These are phyloP conservation scores for Simplicillium sp. DNA, from an alignment of 2,329 filamentous ascomycete species.

Conservation along the genomic window DNA sequence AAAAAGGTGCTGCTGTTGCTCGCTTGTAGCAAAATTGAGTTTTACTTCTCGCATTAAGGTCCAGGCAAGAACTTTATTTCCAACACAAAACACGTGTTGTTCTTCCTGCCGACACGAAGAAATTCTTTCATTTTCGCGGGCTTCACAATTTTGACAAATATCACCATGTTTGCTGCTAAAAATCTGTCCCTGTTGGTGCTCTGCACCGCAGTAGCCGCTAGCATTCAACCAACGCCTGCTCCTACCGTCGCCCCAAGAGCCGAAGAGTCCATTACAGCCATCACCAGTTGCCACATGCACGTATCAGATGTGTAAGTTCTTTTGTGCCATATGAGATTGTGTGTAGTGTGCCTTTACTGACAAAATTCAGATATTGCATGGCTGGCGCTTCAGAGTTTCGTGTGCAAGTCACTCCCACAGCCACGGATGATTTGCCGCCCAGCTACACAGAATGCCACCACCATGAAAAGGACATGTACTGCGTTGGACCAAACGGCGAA, in stretches of 20 bases:
- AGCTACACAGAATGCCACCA: conserved; percentile 56
- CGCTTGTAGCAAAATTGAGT: too few relatives aligned
- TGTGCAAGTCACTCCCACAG: conserved; percentile 38
- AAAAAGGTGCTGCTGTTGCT: too few relatives aligned
- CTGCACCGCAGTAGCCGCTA: too few relatives aligned
- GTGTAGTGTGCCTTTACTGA: not conserved
- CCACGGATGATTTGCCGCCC: conserved; percentile 45
- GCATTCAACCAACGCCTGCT: not conserved
- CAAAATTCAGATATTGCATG: conserved; percentile 30
- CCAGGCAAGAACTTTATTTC: too few relatives aligned
- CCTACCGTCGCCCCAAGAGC: not conserved
- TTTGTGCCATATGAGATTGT: not conserved
- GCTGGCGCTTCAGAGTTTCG: conserved; percentile 31
- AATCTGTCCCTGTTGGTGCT: too few relatives aligned
- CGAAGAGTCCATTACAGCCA: not conserved
- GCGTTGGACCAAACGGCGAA: conserved; percentile 46
- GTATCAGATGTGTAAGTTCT: not conserved
- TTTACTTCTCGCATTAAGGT: too few relatives aligned
- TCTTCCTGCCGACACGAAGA: too few relatives aligned
- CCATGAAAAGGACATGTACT: conserved; percentile 52
- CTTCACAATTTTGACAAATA: too few relatives aligned
- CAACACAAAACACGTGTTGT: too few relatives aligned
- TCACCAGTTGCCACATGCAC: not conserved
- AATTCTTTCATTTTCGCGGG: too few relatives aligned
- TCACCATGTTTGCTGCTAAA: too few relatives aligned